Base-by-base conservation (phyloP, 2,329 filamentous ascomycete species). In the Akanthomyces muscarius region DNA sequence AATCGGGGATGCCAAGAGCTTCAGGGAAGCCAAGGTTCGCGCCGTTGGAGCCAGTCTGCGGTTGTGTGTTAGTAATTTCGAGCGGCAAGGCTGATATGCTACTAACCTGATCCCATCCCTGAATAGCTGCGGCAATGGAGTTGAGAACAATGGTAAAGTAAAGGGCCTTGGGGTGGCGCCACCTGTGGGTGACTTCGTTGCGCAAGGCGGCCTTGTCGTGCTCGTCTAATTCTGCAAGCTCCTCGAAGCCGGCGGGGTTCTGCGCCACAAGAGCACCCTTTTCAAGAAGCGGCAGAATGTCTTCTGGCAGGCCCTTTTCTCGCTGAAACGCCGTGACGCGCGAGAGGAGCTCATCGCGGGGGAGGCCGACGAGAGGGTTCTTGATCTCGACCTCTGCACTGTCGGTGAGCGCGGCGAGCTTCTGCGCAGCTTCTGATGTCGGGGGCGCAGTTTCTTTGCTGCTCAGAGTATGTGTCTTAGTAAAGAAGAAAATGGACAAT, bases 251-350 rank as follows among this genome's bases (percentile, higher is more conserved):
- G 18, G 76, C 74, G 0, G 83, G 83, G 21, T 80, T 68, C 55
- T 73, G 71, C 4, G 71, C 71, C 1, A 73, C 68, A 1, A 73
- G 66, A 2, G 72, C 71, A 1, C 71, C 72, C 58, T 71, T 74
- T 11, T 65, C 53, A 3, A 75, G 69, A 5, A 73, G 58, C 3
- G 82, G 25, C 68, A 81, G 69, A 23, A 82, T 74, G 25, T 82
- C 77, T 42, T 76, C 75, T 1, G 71, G 71, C 3, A 86, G 72
- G 10, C 77, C 77, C 56, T 80, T 78, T n/a, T 80, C 72, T 4
- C 70, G 65, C 50, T 81, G 83, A 69, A 87, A 88, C 0, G 74
- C 70, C 50, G 83, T 77, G 2, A 88, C 85, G 64, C 85, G 77
- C 23, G 74, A 71, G 45, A 87, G 71, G 16, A 89, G 78, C 59